A percentile compares a stretch with the other conserved stretches of the same genome.
Evolutionary conservation across 805 yeast species (phyloP).

Genomic region (Barnettozyma sp.): DNA sequence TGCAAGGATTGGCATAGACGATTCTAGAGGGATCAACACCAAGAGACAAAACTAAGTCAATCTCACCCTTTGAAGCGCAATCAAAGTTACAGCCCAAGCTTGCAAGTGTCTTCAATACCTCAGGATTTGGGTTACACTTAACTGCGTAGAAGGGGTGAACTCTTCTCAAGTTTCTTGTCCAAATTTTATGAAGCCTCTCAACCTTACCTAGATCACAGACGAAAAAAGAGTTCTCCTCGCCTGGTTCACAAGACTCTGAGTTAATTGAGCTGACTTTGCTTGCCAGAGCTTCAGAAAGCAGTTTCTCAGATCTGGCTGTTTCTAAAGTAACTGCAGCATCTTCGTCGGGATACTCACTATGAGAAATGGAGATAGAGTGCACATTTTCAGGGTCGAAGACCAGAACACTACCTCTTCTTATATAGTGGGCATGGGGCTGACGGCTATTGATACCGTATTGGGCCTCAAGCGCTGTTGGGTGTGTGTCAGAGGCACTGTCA

Average conservation of each 20-base stretch:
- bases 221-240: conserved; percentile 80
- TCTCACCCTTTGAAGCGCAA: conserved; percentile 88
- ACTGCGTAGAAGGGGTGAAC: conserved; percentile 91
- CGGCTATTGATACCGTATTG: too few relatives aligned
- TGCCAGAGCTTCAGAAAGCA: conserved; percentile 35
- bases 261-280: conserved; percentile 40
- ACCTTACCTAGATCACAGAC: conserved; percentile 81
- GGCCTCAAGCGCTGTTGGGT: too few relatives aligned
- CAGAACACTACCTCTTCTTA: too few relatives aligned
- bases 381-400: neutral
- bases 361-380: conserved; percentile 2
- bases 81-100: conserved; percentile 73
- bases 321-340: conserved; percentile 18
- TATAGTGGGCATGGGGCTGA: too few relatives aligned
- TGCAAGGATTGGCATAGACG: conserved; percentile 92
- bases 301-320: conserved; percentile 27
- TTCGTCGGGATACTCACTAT: neutral
- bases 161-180: conserved; percentile 62
- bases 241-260: conserved; percentile 55
- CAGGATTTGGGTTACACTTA: conserved; percentile 77
- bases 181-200: conserved; percentile 49
- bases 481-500: neutral
- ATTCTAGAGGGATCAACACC: conserved; percentile 64
- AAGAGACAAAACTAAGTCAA: conserved; percentile 52
- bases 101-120: conserved; percentile 51